Evolutionary conservation across 2,329 filamentous ascomycete genomes (phyloP), one percentile per base, ranked within the genome.

Genomic region (Chaetomium sp.): DNA sequence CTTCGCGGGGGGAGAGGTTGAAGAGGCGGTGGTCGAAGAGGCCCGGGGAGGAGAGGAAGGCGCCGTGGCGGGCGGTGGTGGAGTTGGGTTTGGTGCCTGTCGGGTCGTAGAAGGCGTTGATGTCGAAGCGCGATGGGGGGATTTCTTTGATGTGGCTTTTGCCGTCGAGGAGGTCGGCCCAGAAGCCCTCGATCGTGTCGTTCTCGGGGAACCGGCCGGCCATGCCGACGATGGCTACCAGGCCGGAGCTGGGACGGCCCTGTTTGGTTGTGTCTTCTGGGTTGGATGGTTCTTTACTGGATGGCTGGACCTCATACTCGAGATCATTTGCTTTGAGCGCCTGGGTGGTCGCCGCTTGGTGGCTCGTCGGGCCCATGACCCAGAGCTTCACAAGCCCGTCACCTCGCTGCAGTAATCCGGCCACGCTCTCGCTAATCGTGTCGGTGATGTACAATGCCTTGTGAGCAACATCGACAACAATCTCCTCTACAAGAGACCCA

Each of bases 1-100:
- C 47, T 27, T 49, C 47, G 37, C 47, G 47, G 5, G 47, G 47
- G 14, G 47, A 49, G 19, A 49, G 36, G 36, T 49, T 49, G 19
- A 49, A 49, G 36, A 49, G 36, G 19, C 47, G 47, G 36, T 40
- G 36, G 47, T 49, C 47, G 36, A 49, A 49, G 19, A n/a, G 35
- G 9, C 36, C 47, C 0, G 47, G 47, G 14, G 12, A 8, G 47
- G 19, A 6, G 14, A 49, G 47, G 19, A 40, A 49, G 47, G 44
- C 33, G 44, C 44, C 44, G 44, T 47, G 44, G 33, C 44, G 44
- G 33, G 44, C 44, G 44, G 44, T 36, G 32, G 44, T 47, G 33
- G 44, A 47, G 44, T 35, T 47, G 33, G 44, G 44, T 8, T 35
- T 36, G 33, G 44, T 47, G 12, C 11, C 12, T 32, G 44, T 36